A percentile compares a stretch with the other conserved stretches of the same genome.
phyloP scores from a whole-genome alignment of 148 eudicot genomes.

The Polygonum aviculare region DNA sequence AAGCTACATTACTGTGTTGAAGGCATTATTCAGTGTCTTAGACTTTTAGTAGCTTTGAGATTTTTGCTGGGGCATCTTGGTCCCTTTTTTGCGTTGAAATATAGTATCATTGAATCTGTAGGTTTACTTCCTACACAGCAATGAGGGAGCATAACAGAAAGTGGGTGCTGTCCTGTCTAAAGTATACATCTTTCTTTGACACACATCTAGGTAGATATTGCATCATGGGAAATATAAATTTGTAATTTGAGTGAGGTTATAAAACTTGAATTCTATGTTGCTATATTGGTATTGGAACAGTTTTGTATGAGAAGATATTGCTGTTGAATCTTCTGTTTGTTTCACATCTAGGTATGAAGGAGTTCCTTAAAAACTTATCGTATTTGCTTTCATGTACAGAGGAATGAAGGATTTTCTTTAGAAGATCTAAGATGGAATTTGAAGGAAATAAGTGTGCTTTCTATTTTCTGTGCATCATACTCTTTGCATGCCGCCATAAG shows the following conservation, averaged over 20 bases:
- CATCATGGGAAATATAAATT: neutral
- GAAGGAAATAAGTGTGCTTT: neutral
- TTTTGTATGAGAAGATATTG: neutral
- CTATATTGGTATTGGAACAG: neutral
- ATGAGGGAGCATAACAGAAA: neutral
- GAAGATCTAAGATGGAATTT: conserved; percentile 11
- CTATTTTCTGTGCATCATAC: conserved; percentile 2
- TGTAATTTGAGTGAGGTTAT: neutral
- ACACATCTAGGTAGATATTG: neutral
- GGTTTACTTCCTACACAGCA: neutral
- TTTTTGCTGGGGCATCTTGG: neutral
- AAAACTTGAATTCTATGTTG: neutral
- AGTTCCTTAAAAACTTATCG: neutral
- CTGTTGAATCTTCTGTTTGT: neutral
- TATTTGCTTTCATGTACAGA: neutral
- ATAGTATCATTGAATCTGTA: neutral
- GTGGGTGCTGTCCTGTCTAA: neutral
- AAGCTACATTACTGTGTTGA: neutral
- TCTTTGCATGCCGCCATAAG: neutral
- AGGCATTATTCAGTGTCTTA: neutral
- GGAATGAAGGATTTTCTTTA: neutral
- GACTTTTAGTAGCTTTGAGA: neutral
- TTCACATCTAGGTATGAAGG: neutral
- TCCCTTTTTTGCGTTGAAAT: neutral
- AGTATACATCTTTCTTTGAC: neutral